Evolutionary conservation across 345 rosid species (phyloP).

Genomic region (Geranium brycei): DNA sequence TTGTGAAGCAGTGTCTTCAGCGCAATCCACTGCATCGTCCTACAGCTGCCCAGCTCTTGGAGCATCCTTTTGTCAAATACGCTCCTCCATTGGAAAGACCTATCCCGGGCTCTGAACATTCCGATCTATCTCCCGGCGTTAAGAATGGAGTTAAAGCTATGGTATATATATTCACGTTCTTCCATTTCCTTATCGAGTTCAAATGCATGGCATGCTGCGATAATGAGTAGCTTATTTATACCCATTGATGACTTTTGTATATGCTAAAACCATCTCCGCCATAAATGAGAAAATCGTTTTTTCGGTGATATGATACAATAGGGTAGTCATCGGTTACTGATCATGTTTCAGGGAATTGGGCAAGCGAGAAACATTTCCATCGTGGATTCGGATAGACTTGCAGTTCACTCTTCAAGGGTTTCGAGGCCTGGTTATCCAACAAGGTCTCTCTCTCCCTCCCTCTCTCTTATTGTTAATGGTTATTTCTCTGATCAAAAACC

Average conservation of each 20-base stretch:
- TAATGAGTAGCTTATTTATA: not conserved
- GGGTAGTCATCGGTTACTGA: not conserved
- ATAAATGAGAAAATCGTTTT: not conserved
- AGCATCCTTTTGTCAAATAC: slow-evolving; percentile 46
- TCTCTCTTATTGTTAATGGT: slow-evolving; percentile 5
- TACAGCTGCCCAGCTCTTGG: slow-evolving; percentile 42
- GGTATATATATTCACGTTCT: slow-evolving; percentile 28
- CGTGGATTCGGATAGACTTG: slow-evolving; percentile 40
- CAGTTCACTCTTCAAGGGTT: slow-evolving; percentile 42
- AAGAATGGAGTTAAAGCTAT: slow-evolving; percentile 21
- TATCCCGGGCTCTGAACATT: slow-evolving; percentile 20
- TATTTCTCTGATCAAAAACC: not conserved
- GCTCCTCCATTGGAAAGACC: slow-evolving; percentile 46
- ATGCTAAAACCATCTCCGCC: not conserved
- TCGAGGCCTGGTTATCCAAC: slow-evolving; percentile 18
- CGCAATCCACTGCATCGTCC: slow-evolving; percentile 50
- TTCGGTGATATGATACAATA: no score
- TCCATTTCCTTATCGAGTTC: slow-evolving; percentile 1
- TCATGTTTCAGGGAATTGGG: slow-evolving; percentile 32
- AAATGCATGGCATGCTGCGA: not conserved
- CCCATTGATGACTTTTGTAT: not conserved
- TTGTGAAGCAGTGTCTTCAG: slow-evolving; percentile 47
- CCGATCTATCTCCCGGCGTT: slow-evolving; percentile 21
- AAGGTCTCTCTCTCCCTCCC: slow-evolving; percentile 28
- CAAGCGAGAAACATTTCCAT: slow-evolving; percentile 27